Evolutionary conservation across 2,329 filamentous ascomycete genomes (phyloP).

Genomic region (Verticillium klebahnii): DNA sequence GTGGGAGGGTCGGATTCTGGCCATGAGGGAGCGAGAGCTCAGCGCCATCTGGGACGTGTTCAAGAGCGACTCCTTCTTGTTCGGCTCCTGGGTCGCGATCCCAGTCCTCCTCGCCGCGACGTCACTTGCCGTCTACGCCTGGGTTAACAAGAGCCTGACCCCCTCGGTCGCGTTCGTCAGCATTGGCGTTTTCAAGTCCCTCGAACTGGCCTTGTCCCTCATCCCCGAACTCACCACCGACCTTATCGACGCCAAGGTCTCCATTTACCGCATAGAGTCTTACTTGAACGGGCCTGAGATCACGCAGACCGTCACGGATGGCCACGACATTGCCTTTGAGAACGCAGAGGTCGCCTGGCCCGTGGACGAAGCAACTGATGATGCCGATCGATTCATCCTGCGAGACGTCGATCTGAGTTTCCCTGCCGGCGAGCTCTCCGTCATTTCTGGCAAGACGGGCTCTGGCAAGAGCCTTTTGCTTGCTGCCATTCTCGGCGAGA

Average conservation of each 20-base stretch:
- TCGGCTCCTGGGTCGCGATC: constrained; percentile 67
- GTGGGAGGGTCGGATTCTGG: constrained; percentile 67
- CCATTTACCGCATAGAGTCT: constrained; percentile 64
- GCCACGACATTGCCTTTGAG: constrained; percentile 59
- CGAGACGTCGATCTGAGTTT: constrained; percentile 62
- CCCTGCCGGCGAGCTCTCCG: constrained; percentile 63
- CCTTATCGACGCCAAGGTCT: constrained; percentile 68
- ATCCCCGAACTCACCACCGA: constrained; percentile 71
- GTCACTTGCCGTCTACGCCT: constrained; percentile 64
- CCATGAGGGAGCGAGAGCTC: constrained; percentile 61
- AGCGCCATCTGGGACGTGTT: constrained; percentile 63
- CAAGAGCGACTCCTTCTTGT: constrained; percentile 55
- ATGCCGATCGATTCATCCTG: constrained; percentile 59
- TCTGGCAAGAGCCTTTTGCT: constrained; percentile 74
- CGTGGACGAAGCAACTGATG: constrained; percentile 53
- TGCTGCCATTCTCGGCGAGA: constrained; percentile 69
- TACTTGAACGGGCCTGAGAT: constrained; percentile 67
- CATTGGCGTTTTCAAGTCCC: constrained; percentile 67
- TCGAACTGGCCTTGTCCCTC: constrained; percentile 66
- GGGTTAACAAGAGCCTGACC: constrained; percentile 56
- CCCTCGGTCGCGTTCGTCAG: constrained; percentile 77
- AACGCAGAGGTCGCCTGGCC: constrained; percentile 72
- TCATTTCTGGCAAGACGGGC: constrained; percentile 74
- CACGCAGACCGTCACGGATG: constrained; percentile 45
- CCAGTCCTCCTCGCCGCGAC: constrained; percentile 70